Percentiles rank a stretch among this genome's conserved stretches.
phyloP scores from a whole-genome alignment of 192 early-diverging fungal genomes.

The Coemansia sp. region DNA sequence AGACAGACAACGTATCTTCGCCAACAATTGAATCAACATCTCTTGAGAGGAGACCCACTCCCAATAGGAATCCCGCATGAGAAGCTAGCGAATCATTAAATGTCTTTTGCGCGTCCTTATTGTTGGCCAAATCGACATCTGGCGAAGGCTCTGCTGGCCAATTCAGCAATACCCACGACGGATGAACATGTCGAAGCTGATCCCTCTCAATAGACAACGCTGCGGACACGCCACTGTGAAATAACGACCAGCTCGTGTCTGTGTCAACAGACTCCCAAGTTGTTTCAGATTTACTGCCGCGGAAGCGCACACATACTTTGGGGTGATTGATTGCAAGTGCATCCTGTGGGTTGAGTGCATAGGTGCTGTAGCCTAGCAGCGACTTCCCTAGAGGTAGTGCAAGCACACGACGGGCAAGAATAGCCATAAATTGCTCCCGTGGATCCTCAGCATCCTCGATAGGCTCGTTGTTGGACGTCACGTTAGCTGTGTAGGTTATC shows the following conservation, averaged over 20 bases:
- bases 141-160: conserved; percentile 37
- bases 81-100: conserved; percentile 49
- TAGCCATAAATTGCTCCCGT: conserved; percentile 21
- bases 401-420: conserved; percentile 53
- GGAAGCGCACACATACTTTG: conserved; percentile 60
- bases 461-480: not conserved
- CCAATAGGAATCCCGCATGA: conserved; percentile 83
- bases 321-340: conserved; percentile 60
- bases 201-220: conserved; percentile 67
- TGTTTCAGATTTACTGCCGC: conserved; percentile 58
- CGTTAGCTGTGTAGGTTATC: conserved; percentile 5
- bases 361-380: conserved; percentile 66
- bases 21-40: not conserved
- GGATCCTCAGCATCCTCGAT: conserved; percentile 12
- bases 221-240: conserved; percentile 84
- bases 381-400: conserved; percentile 69
- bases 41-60: conserved; percentile 61
- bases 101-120: conserved; percentile 7
- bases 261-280: conserved; percentile 18
- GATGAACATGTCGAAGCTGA: conserved; percentile 55
- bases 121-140: conserved; percentile 1
- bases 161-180: conserved; percentile 83
- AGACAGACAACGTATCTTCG: not conserved
- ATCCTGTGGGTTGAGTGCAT: conserved; percentile 56
- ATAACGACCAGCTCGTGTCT: conserved; percentile 75